These are phyloP conservation scores for Fusarium xyrophilum DNA, from an alignment of 2,329 filamentous ascomycete species.

Conservation along the genomic window DNA sequence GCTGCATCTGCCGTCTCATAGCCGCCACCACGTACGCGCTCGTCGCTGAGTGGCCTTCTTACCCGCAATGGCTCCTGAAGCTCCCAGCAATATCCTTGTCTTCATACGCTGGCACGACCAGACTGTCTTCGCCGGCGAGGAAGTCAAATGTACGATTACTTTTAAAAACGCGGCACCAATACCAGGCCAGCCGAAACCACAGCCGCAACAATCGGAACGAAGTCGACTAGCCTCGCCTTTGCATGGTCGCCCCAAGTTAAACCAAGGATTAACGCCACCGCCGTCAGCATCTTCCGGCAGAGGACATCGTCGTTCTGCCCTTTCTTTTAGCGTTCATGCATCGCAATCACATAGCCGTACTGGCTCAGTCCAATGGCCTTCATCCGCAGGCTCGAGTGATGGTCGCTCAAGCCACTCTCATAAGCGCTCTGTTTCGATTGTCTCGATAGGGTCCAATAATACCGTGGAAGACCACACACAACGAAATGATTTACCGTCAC, in stretches of 20 bases:
- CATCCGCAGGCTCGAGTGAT: conserved; percentile 42
- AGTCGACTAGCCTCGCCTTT: conserved; percentile 54
- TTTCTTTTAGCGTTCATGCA: conserved; percentile 67
- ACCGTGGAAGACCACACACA: conserved; percentile 56
- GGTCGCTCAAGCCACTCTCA: conserved; percentile 63
- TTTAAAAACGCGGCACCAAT: conserved; percentile 82
- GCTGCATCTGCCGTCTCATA: conserved; percentile 41
- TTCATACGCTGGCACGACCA: conserved; percentile 95
- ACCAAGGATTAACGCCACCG: conserved; percentile 54
- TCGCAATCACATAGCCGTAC: conserved; percentile 54
- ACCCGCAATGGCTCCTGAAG: conserved; percentile 57
- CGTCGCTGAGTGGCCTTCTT: conserved; percentile 43
- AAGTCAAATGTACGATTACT: conserved; percentile 93
- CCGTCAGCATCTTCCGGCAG: conserved; percentile 51
- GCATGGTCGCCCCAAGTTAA: conserved; percentile 51
- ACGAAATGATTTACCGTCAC: conserved; percentile 50
- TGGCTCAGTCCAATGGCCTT: conserved; percentile 57
- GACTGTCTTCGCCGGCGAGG: conserved; percentile 94
- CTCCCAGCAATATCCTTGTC: conserved; percentile 80
- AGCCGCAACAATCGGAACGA: conserved; percentile 40
- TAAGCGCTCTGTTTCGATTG: conserved; percentile 80
- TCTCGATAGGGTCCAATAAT: conserved; percentile 71
- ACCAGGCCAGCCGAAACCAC: conserved; percentile 44
- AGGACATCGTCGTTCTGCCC: conserved; percentile 69
- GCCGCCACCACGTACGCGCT: conserved; percentile 40